Base-by-base conservation (phyloP, 2,329 filamentous ascomycete species). In the Coniochaeta hoffmannii region DNA sequence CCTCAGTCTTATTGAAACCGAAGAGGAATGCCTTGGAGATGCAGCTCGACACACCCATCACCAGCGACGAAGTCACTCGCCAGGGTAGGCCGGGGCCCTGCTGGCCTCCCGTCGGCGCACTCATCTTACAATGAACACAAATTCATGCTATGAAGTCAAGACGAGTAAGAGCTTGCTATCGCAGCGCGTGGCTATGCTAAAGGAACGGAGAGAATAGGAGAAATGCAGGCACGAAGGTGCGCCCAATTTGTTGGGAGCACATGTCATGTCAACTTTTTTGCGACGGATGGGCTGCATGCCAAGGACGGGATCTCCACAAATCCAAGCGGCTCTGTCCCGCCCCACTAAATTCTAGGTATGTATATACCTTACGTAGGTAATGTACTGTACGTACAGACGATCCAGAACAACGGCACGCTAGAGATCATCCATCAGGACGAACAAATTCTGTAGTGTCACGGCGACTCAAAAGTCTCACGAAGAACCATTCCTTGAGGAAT, bases 1-100 rank as follows among this genome's bases (percentile, higher is more conserved):
- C 83, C 68, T 97, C 86, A 50, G 90, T 85, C 26, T 77, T 80
- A 69, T 88, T 95, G 59, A 93, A 70, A 0, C 82, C 83, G 61
- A 85, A 87, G 44, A 97, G 73, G 66, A 97, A 97, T 1, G 75
- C 78, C 58, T 89, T 83, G 56, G 84, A 90, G 7, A 95, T 61
- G 28, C 85, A 71, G 50, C 86, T 88, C 0, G 90, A 86, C 11
- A 86, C 70, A 63, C 88, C 86, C 80, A 96, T 90, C 35, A 88
- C 80, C 59, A 85, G 73, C 53, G 85, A 78, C n/a, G 91, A 95
- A 34, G 81, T 80, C 55, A 85, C 72, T 59, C 89, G 87, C 87
- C 88, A 91, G 71, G 83, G 74, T 56, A 86, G 71, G 64, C 81
- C 80, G 30, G 85, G 85, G 68, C 78, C 72, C 7, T 53, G 50